Percentiles rank a stretch among this genome's conserved stretches.
Conservation (phyloP, 768 basidiomycete species). For the Collybia sordida region DNA sequence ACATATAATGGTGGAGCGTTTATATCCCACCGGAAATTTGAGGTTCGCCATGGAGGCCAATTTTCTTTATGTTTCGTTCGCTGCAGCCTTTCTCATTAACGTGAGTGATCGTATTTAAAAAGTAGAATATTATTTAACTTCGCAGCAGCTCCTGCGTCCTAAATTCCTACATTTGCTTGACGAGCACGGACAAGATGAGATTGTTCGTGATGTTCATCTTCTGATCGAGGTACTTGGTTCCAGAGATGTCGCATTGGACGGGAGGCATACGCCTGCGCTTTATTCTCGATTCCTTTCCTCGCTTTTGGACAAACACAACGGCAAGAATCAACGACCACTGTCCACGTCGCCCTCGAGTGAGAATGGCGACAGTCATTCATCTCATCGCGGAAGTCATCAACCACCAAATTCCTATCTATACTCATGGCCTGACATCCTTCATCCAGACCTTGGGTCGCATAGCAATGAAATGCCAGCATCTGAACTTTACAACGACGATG, state of each 20-base stretch:
- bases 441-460: conserved; percentile 6
- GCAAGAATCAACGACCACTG: conserved; percentile 5
- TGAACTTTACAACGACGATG: conserved; percentile 4
- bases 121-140: neutral
- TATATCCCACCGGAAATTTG: conserved; percentile 54
- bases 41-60: conserved; percentile 56
- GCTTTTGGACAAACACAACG: conserved; percentile 39
- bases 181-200: conserved; percentile 35
- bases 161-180: conserved; percentile 44
- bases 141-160: conserved; percentile 47
- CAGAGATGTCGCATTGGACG: conserved; percentile 52
- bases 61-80: conserved; percentile 55
- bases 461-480: neutral
- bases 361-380: conserved; percentile 16
- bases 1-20: conserved; percentile 47
- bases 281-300: conserved; percentile 57
- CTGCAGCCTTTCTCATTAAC: conserved; percentile 60
- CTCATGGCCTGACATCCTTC: conserved; percentile 45
- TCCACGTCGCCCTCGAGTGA: conserved; percentile 8
- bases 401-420: conserved; percentile 28
- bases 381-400: conserved; percentile 20
- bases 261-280: conserved; percentile 53
- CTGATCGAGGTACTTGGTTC: conserved; percentile 48
- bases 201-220: conserved; percentile 39
- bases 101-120: conserved; percentile 29